Base-by-base conservation (phyloP, 345 rosid species). In the Citrus unshiu region DNA sequence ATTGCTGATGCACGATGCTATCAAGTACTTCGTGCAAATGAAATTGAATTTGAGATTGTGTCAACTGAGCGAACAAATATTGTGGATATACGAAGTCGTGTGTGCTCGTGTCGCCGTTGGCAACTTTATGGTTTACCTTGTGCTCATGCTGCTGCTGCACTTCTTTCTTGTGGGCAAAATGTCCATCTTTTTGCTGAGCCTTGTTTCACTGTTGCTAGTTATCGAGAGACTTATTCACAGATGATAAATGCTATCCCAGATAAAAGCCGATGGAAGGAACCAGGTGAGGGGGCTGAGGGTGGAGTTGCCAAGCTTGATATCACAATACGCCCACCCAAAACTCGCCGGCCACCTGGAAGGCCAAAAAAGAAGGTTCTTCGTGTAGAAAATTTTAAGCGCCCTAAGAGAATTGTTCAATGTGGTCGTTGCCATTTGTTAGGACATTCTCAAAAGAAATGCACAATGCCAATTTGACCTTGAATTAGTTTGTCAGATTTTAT, bases 391-490 rank as follows among this genome's bases (percentile, higher is more conserved):
- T 83, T 94, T 70, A 97, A 97, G 87, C 93, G 98, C 29, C 99
- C 97, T 1, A 97, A 97, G 84, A 90, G 98, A 82, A 85, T 94
- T 67, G 98, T 97, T 82, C 99, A 97, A 72, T 97, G 99, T 76
- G 99, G 99, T 57, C 92, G 99, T 56, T 97, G 98, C 76, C 98
- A 94, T 89, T 85, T 94, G 82, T 88, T 97, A 86, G 99, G 99
- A 70, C 99, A 97, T 87, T 97, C 99, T 69, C 99, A 97, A 84
- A 97, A 97, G 86, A 97, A 97, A 89, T 97, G 99, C 85, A 83
- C 97, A 29, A 87, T 88, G 95, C 91, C 98, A 34, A 84, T 92
- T 80, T 96, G 88, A 94, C 54, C 56, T 54, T 71, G 77, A 78
- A 25, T 82, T 81, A 79, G 78, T 51, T 72, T 73, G 63, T 64